A percentile compares a stretch with the other conserved stretches of the same genome.
Evolutionary conservation across 352 stramenopile species (phyloP).

Genomic region (Phytophthora sp.): DNA sequence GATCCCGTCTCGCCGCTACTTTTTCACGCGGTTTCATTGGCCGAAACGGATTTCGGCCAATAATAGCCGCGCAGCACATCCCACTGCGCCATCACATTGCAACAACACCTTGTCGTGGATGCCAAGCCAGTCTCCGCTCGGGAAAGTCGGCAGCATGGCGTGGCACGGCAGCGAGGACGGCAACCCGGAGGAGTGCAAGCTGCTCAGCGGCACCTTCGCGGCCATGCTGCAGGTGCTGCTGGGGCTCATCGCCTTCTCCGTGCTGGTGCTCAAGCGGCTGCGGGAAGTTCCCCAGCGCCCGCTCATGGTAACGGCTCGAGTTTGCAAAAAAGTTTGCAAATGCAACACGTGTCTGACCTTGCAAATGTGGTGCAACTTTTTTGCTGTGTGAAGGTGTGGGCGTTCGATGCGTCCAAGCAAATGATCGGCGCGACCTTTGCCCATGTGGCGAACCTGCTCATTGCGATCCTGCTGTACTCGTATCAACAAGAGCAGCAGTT

Average conservation of each 20-base stretch:
- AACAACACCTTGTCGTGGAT: constrained; percentile 2
- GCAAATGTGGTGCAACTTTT: neutral
- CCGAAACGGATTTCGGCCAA: constrained; percentile 17
- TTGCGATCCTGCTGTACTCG: constrained; percentile 86
- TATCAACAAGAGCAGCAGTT: constrained; percentile 51
- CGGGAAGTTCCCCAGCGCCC: constrained; percentile 76
- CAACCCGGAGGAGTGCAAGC: constrained; percentile 71
- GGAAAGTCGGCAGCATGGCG: constrained; percentile 24
- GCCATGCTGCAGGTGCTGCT: constrained; percentile 77
- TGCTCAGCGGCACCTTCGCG: constrained; percentile 82
- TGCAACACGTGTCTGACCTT: neutral
- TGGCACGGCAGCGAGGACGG: constrained; percentile 40
- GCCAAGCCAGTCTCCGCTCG: constrained; percentile 18
- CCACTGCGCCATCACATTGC: constrained; percentile 18
- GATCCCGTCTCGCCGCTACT: neutral
- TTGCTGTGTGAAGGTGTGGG: constrained; percentile 61
- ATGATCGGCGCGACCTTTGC: constrained; percentile 85
- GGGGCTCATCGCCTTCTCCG: constrained; percentile 83
- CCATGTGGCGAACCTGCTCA: constrained; percentile 86
- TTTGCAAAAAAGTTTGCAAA: too few species aligned
- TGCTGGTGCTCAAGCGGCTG: constrained; percentile 80
- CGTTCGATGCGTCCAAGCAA: constrained; percentile 89
- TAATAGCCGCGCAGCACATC: constrained; percentile 11
- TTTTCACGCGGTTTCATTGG: neutral
- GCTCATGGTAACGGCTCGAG: constrained; percentile 61